Conservation (phyloP, 331 rosid genomes). For the Arachis monticola region DNA sequence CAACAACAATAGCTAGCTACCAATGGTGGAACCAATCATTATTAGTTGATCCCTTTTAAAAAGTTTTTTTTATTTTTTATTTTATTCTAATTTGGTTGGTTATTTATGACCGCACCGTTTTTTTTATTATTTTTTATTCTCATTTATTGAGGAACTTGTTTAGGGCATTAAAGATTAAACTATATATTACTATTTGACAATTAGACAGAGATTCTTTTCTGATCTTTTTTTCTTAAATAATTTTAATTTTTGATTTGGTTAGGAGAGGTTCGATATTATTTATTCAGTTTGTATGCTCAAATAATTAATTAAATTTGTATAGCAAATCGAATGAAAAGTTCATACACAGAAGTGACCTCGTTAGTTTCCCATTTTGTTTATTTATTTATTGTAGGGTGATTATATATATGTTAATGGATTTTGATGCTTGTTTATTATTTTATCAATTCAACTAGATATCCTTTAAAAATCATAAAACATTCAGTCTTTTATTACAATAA, state of each 20-base stretch:
- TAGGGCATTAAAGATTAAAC: no score
- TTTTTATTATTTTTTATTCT: neutral
- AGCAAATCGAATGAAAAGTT: neutral
- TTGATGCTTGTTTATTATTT: neutral
- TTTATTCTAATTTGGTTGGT: conserved; percentile 27
- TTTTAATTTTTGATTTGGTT: neutral
- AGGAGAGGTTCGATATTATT: conserved; percentile 29
- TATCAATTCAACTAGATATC: no score
- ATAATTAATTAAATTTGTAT: conserved; percentile 2
- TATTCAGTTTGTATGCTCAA: conserved; percentile 22
- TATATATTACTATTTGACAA: conserved; percentile 15
- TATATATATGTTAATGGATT: neutral
- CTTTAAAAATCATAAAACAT: no score
- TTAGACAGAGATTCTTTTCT: neutral
- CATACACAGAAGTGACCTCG: neutral
- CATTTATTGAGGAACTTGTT: neutral
- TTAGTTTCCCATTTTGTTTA: neutral
- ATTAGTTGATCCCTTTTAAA: conserved; percentile 1
- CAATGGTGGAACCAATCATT: conserved; percentile 30
- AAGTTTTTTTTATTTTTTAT: neutral
- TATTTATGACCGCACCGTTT: neutral
- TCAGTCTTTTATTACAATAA: no score
- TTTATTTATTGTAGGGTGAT: neutral
- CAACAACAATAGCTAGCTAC: conserved; percentile 5
- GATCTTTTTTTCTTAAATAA: neutral